Evolutionary conservation across 768 basidiomycete genomes (phyloP), one percentile per base, ranked within the genome.

Genomic region (Mycena capillaripes): DNA sequence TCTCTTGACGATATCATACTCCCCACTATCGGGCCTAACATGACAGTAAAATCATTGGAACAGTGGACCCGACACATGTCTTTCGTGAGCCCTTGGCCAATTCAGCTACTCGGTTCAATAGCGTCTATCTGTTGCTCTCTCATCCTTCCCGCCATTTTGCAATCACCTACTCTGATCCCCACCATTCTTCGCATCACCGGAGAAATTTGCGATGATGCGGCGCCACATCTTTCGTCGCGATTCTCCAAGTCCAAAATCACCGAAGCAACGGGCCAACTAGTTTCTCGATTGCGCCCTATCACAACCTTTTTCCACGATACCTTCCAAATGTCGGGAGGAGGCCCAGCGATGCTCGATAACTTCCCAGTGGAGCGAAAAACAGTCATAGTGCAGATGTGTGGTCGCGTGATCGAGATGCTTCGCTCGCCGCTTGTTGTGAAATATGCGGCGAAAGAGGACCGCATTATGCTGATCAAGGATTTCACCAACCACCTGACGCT

Each of bases 1-100:
- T 38, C 57, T n/a, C 57, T 68, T 3, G 34, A 68, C 11, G 66
- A 68, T 19, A 60, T 68, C n/a, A 52, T 68, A 14, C 46, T 60
- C 17, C 58, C 66, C 8, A 14, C 19, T 30, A 23, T 68, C 4
- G 66, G 66, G 0, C 25, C 66, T 3, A 48, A 68, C 11, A 53
- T 27, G 3, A 60, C 38, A 3, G 58, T 68, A 36, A 52, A 60
- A 30, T 68, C 66, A 14, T 19, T 68, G 12, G 66, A 68, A 27
- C 66, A 68, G 27, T 68, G 66, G 66, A 42, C 32, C 19, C 36
- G 27, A 4, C 25, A 19, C 23, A 60, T 68, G 46, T 27, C 46
- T 58, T 16, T 60, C 11, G 6, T 9, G 3, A 34, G 60, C 38
- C 66, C 38, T 30, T 68, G 66, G 66, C 57, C 66, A 10, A 60